These are phyloP conservation scores for Cutaneotrichosporon mucoides DNA, from an alignment of 1,284 basidiomycete genomes.

Conservation along the genomic window DNA sequence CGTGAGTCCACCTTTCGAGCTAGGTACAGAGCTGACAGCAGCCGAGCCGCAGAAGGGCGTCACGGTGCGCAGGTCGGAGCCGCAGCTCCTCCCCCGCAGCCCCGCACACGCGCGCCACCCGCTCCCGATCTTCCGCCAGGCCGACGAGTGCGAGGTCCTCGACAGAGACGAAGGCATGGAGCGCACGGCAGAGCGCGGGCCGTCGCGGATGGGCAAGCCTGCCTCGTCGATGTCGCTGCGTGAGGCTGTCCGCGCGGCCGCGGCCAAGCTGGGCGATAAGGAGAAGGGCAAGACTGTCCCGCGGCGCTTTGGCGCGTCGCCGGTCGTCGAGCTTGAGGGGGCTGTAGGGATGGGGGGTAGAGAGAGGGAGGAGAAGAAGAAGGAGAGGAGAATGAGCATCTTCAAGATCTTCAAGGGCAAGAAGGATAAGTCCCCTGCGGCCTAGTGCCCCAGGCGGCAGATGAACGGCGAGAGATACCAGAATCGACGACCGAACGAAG, in stretches of 20 bases:
- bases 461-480: too few species aligned
- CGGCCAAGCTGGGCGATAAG: conserved; percentile 15
- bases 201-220: not conserved
- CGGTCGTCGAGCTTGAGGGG: too few species aligned
- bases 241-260: conserved; percentile 28
- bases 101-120: not conserved
- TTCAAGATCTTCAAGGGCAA: conserved; percentile 9
- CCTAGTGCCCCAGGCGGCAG: too few species aligned
- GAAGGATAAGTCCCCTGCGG: not conserved
- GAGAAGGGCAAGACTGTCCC: conserved; percentile 10
- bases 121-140: not conserved
- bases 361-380: not conserved
- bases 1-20: too few species aligned
- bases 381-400: conserved; percentile 4
- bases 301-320: not conserved
- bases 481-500: too few species aligned
- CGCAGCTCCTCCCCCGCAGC: conserved; percentile 26
- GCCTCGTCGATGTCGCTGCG: conserved; percentile 30
- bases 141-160: not conserved
- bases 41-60: conserved; percentile 11
- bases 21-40: too few species aligned
- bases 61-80: conserved; percentile 40
- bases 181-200: not conserved
- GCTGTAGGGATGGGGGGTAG: too few species aligned
- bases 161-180: too few species aligned